Evolutionary conservation across 306 rosid genomes (phyloP).

Genomic region (Begonia loranthoides): DNA sequence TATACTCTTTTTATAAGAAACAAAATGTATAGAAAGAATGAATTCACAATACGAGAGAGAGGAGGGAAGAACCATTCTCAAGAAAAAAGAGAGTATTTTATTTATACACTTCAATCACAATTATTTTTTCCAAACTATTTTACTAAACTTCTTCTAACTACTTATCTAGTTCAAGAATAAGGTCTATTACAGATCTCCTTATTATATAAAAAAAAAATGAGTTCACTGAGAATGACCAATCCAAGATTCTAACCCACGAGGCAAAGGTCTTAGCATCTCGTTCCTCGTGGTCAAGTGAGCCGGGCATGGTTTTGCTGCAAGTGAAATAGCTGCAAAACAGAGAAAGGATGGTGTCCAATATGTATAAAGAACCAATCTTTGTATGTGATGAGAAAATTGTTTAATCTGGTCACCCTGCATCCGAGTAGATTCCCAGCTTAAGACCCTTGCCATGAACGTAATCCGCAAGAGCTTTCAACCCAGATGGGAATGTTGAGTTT

Average conservation of each 20-base stretch:
- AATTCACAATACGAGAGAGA: too few species aligned
- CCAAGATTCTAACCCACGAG: constrained; percentile 42
- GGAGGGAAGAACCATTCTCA: too few species aligned
- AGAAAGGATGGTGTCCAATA: neutral
- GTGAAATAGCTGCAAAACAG: constrained; percentile 51
- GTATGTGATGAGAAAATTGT: neutral
- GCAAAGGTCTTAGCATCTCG: constrained; percentile 89
- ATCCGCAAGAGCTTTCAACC: constrained; percentile 77
- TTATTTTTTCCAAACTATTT: too few species aligned
- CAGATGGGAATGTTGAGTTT: constrained; percentile 77
- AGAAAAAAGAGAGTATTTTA: too few species aligned
- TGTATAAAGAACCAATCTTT: neutral
- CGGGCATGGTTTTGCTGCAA: constrained; percentile 81
- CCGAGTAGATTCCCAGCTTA: constrained; percentile 88
- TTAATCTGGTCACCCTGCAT: constrained; percentile 53
- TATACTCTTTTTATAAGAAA: too few species aligned
- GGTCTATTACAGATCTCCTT: too few species aligned
- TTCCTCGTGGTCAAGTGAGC: constrained; percentile 82
- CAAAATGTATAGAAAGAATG: too few species aligned
- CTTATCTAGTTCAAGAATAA: too few species aligned
- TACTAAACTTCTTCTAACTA: too few species aligned
- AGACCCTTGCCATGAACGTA: constrained; percentile 91
- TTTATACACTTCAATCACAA: too few species aligned
- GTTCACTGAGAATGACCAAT: too few species aligned
- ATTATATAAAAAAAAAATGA: too few species aligned